phyloP scores from a whole-genome alignment of 257 asterid species.

The Vinca minor region DNA sequence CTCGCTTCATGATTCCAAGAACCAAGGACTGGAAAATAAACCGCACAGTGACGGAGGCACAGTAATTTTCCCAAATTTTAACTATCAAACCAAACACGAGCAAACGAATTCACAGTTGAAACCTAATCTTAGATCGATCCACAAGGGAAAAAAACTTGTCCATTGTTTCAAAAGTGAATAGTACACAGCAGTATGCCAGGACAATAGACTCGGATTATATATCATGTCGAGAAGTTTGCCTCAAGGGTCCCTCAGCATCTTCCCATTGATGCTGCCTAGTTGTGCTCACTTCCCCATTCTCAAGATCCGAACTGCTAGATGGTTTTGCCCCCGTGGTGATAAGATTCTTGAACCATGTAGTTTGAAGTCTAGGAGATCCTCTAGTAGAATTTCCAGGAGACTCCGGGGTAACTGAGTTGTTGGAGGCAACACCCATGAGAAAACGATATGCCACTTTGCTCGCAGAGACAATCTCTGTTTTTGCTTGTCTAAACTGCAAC shows the following conservation, averaged over 20 bases:
- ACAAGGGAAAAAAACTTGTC: not conserved
- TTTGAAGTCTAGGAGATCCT: conserved; percentile 66
- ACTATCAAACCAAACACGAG: not conserved
- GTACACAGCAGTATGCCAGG: not conserved
- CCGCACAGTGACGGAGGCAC: not conserved
- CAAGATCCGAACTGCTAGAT: conserved; percentile 52
- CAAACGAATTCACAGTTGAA: not conserved
- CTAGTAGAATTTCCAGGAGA: conserved; percentile 49
- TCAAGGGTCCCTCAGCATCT: conserved; percentile 30
- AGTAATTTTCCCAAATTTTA: not conserved
- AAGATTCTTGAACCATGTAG: conserved; percentile 72
- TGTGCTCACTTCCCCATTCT: conserved; percentile 31
- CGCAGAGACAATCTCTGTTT: conserved; percentile 79
- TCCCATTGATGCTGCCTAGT: conserved; percentile 28
- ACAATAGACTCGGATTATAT: conserved; percentile 15
- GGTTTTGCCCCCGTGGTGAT: conserved; percentile 57
- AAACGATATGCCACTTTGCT: conserved; percentile 86
- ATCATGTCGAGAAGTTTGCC: conserved; percentile 22
- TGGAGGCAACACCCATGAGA: conserved; percentile 68
- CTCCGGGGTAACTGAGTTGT: conserved; percentile 45
- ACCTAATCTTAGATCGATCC: not conserved
- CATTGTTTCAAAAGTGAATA: conserved; percentile 2
- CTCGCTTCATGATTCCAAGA: not conserved
- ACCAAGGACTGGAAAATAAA: not conserved
- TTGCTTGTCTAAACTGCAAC: conserved; percentile 94